phyloP scores from a whole-genome alignment of 2,329 filamentous ascomycete species.

The Fusarium piperis region DNA sequence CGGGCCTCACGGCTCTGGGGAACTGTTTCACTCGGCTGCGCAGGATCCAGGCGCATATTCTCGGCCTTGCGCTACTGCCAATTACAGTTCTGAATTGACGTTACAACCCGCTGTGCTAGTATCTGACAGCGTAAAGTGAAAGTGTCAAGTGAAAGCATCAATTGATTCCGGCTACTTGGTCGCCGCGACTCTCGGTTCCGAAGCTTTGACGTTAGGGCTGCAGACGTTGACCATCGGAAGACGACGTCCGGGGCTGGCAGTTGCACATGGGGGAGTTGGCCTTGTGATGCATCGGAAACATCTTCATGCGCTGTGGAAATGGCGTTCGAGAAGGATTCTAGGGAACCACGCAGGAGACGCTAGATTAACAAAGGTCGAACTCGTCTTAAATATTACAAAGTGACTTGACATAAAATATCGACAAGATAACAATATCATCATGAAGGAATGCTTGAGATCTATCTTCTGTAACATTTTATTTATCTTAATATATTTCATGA shows the following conservation, averaged over 20 bases:
- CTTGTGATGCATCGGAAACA: slow-evolving; percentile 31
- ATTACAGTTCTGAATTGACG: slow-evolving; percentile 25
- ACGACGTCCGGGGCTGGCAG: not conserved
- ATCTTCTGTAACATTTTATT: not conserved
- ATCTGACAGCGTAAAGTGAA: not conserved
- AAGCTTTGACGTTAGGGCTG: slow-evolving; percentile 18
- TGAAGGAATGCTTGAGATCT: not conserved
- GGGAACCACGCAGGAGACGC: not conserved
- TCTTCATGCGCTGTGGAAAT: not conserved
- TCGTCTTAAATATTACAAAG: not conserved
- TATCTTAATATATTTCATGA: not conserved
- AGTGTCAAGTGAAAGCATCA: slow-evolving; percentile 29
- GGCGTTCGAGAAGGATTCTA: slow-evolving; percentile 6
- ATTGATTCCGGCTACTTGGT: slow-evolving; percentile 28
- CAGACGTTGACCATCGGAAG: slow-evolving; percentile 20
- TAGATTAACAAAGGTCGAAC: not conserved
- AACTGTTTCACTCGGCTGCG: not conserved
- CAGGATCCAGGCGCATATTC: slow-evolving; percentile 14
- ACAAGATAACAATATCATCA: not conserved
- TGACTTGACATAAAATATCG: not conserved
- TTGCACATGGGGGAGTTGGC: slow-evolving; percentile 11
- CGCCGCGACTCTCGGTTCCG: slow-evolving; percentile 23
- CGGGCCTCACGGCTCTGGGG: not conserved
- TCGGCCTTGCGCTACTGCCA: slow-evolving; percentile 26
- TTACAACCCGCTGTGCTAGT: slow-evolving; percentile 11